phyloP scores from a whole-genome alignment of 2,329 filamentous ascomycete species.

The Trichoderma sp. region DNA sequence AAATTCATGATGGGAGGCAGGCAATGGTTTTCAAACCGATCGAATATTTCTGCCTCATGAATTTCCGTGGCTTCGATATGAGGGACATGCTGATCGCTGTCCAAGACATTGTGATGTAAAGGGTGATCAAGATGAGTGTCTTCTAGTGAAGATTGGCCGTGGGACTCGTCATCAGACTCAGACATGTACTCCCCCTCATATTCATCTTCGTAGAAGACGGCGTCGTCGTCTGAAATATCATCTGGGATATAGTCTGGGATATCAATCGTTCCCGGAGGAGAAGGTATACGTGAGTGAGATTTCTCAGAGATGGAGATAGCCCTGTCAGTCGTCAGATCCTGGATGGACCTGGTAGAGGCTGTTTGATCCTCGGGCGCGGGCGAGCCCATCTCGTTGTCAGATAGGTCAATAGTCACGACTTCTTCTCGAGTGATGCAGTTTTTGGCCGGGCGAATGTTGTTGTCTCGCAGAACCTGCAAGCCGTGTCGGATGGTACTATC shows the following conservation, averaged over 20 bases:
- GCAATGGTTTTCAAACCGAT: constrained; percentile 10
- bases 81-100: not conserved
- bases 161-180: not conserved
- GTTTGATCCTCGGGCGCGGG: not conserved
- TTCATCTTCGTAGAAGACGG: constrained; percentile 9
- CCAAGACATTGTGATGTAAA: not conserved
- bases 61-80: not conserved
- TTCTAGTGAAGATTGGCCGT: not conserved
- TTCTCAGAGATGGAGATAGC: not conserved
- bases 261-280: constrained; percentile 7
- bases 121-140: not conserved
- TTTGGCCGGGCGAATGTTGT: constrained; percentile 31
- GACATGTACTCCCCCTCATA: constrained; percentile 7
- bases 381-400: constrained; percentile 23
- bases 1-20: constrained; percentile 7
- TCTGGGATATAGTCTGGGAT: not conserved
- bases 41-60: constrained; percentile 5
- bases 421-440: not conserved
- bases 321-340: not conserved
- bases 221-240: constrained; percentile 13
- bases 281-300: not conserved
- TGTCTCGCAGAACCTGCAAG: constrained; percentile 28
- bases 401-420: constrained; percentile 25
- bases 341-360: not conserved
- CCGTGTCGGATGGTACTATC: constrained; percentile 26